Conservation (phyloP, 257 asterid genomes). For the Echium plantagineum region DNA sequence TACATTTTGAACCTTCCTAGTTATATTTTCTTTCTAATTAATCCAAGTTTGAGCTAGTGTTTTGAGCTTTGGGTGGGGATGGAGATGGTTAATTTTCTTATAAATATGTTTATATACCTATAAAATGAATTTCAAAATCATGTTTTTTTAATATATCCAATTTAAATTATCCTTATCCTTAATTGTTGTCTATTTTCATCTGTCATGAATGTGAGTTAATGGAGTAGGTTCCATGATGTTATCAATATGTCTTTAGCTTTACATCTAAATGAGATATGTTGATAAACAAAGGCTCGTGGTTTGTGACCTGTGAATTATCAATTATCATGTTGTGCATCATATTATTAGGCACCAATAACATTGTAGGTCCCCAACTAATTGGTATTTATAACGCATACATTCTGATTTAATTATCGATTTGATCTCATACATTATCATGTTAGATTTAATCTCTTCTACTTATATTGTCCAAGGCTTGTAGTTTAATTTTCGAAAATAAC, state of each 20-base stretch:
- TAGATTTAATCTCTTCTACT: too few species aligned
- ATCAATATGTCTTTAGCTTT: not conserved
- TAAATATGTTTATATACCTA: conserved; percentile 41
- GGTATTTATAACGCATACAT: too few species aligned
- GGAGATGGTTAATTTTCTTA: conserved; percentile 18
- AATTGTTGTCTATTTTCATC: not conserved
- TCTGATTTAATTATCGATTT: too few species aligned
- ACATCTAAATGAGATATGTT: not conserved
- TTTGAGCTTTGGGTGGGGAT: conserved; percentile 17
- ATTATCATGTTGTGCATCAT: conserved; percentile 4
- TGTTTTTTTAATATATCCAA: conserved; percentile 14
- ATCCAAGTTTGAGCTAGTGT: conserved; percentile 33
- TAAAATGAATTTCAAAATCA: conserved; percentile 22
- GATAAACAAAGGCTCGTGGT: conserved; percentile 11
- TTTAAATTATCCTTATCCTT: conserved; percentile 4
- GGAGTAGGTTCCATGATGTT: not conserved
- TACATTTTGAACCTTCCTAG: conserved; percentile 12
- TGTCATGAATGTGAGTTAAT: not conserved
- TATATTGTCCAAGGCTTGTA: too few species aligned
- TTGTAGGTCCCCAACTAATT: not conserved
- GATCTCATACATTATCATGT: too few species aligned
- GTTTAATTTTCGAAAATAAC: too few species aligned
- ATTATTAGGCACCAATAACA: not conserved
- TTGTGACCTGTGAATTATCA: conserved; percentile 18
- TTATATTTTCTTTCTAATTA: conserved; percentile 10